Conservation (phyloP, 163 green algal species). For the Scenedesmus sp. region DNA sequence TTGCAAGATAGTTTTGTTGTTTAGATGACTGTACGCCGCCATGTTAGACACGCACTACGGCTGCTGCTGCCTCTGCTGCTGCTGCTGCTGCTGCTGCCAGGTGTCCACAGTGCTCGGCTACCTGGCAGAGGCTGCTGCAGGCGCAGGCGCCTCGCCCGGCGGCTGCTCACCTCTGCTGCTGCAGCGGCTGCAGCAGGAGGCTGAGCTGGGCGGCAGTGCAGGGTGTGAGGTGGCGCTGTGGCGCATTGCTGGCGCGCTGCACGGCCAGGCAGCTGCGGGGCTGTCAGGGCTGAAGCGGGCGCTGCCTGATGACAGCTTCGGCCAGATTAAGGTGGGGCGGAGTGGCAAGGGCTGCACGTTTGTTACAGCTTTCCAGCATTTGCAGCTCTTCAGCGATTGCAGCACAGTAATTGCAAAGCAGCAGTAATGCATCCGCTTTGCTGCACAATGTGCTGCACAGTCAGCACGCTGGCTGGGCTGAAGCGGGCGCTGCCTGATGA, state of each 20-base stretch:
- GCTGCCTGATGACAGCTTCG: conserved; percentile 31
- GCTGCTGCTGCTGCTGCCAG: conserved; percentile 11
- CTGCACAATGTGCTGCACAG: neutral
- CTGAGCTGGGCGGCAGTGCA: neutral
- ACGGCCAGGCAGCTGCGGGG: neutral
- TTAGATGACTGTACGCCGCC: no score
- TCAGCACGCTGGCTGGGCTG: neutral
- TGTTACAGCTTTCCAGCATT: neutral
- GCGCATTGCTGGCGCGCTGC: conserved; percentile 22
- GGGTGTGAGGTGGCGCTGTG: conserved; percentile 16
- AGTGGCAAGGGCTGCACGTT: neutral
- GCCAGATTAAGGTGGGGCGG: conserved; percentile 47
- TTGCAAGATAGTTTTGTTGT: no score
- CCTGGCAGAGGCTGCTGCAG: conserved; percentile 36
- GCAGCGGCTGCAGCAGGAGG: conserved; percentile 33
- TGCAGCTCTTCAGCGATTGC: neutral
- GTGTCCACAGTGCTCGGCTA: conserved; percentile 45
- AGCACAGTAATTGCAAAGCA: no score
- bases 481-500: conserved; percentile 23
- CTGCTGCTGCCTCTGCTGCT: neutral
- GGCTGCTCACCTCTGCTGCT: neutral
- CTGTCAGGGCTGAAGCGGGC: neutral
- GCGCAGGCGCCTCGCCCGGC: neutral
- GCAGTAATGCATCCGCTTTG: neutral
- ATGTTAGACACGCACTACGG: no score